These are phyloP conservation scores for Rauvolfia tetraphylla DNA, from an alignment of 257 asterid genomes.

Conservation along the genomic window DNA sequence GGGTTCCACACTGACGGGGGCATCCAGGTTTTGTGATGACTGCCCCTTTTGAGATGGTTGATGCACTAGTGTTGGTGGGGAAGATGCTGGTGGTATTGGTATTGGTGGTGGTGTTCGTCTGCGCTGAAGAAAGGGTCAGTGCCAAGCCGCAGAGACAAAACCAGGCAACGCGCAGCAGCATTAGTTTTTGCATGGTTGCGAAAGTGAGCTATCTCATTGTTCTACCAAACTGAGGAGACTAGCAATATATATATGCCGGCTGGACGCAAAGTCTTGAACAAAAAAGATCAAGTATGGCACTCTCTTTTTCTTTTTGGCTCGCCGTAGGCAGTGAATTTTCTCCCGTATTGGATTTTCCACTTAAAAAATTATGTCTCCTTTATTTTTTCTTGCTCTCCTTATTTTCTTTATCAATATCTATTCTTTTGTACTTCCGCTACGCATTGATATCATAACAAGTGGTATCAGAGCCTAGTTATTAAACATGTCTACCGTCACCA, in stretches of 20 bases:
- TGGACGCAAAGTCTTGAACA: neutral
- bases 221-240: too few species aligned
- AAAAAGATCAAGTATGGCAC: neutral
- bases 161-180: slow-evolving; percentile 14
- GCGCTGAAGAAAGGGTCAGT: slow-evolving; percentile 23
- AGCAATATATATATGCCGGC: neutral
- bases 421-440: too few species aligned
- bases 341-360: too few species aligned
- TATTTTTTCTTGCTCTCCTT: too few species aligned
- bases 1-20: slow-evolving; percentile 31
- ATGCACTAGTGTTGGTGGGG: slow-evolving; percentile 2
- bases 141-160: slow-evolving; percentile 20
- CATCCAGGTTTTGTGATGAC: slow-evolving; percentile 37
- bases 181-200: neutral
- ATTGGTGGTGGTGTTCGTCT: slow-evolving; percentile 20
- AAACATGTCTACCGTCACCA: too few species aligned
- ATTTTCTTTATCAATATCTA: too few species aligned
- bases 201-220: neutral
- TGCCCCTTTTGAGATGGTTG: slow-evolving; percentile 21
- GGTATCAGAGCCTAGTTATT: too few species aligned
- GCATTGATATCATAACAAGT: too few species aligned
- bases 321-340: too few species aligned
- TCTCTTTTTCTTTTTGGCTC: too few species aligned
- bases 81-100: slow-evolving; percentile 5
- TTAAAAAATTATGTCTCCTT: too few species aligned